Conservation (phyloP, 2,329 filamentous ascomycete genomes). For the Alternaria consortialis region DNA sequence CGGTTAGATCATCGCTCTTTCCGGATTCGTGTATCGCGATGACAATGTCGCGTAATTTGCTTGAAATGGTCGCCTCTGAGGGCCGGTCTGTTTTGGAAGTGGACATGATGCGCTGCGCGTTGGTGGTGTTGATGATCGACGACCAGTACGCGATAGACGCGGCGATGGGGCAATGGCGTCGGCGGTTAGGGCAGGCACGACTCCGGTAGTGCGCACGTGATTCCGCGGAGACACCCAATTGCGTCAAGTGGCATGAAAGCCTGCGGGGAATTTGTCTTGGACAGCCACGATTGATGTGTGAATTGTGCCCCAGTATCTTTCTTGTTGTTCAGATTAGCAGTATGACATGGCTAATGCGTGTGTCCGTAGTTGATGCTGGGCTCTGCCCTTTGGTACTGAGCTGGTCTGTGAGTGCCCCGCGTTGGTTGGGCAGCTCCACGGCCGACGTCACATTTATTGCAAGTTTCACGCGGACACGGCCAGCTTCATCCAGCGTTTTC, state of each 20-base stretch:
- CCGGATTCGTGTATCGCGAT: conserved; percentile 51
- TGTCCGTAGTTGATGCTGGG: conserved; percentile 1
- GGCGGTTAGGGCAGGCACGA: conserved; percentile 24
- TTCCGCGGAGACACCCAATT: conserved; percentile 15
- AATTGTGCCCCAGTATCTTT: not conserved
- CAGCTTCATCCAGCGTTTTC: conserved; percentile 11
- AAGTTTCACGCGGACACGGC: conserved; percentile 16
- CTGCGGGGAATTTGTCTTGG: not conserved
- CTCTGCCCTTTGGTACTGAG: conserved; percentile 4
- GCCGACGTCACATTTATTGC: conserved; percentile 37
- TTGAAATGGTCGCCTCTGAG: conserved; percentile 50
- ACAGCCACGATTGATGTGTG: not conserved
- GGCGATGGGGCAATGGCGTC: not conserved
- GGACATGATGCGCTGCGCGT: conserved; percentile 40
- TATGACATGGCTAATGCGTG: not conserved
- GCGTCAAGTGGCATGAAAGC: conserved; percentile 9
- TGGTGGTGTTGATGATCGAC: conserved; percentile 20
- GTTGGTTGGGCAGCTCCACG: conserved; percentile 12
- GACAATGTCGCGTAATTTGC: conserved; percentile 54
- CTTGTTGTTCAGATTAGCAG: not conserved
- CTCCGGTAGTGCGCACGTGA: conserved; percentile 26
- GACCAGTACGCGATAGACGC: conserved; percentile 12
- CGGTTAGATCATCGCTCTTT: conserved; percentile 62
- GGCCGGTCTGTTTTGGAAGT: conserved; percentile 41
- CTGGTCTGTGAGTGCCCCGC: conserved; percentile 16